phyloP scores from a whole-genome alignment of 2,329 filamentous ascomycete genomes.

The Rachicladosporium sp. region DNA sequence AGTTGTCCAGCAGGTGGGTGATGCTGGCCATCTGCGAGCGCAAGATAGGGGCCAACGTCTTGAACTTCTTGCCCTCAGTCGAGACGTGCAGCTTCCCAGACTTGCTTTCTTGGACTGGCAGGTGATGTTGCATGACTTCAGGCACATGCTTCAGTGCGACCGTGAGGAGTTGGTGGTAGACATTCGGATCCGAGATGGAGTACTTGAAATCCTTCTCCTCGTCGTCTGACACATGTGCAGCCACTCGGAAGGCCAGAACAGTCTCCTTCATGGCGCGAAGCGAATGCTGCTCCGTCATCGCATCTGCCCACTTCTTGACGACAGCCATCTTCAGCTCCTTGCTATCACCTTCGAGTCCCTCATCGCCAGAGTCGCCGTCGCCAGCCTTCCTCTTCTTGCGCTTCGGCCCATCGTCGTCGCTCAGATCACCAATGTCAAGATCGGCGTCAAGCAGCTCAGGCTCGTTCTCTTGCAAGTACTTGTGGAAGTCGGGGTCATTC shows the following conservation, averaged over 20 bases:
- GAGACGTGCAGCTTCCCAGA: conserved; percentile 66
- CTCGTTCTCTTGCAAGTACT: conserved; percentile 92
- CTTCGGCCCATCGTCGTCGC: conserved; percentile 51
- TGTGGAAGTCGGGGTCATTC: conserved; percentile 97
- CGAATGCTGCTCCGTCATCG: conserved; percentile 72
- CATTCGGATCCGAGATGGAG: conserved; percentile 76
- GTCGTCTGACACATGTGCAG: conserved; percentile 77
- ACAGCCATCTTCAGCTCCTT: conserved; percentile 68
- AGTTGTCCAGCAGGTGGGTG: conserved; percentile 70
- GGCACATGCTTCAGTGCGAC: conserved; percentile 77
- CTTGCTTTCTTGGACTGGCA: conserved; percentile 79
- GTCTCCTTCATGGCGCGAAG: conserved; percentile 76
- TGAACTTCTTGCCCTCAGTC: conserved; percentile 90
- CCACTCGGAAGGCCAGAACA: conserved; percentile 84
- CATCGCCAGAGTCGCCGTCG: conserved; percentile 33
- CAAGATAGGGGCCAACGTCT: conserved; percentile 74
- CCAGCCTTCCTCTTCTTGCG: conserved; percentile 48
- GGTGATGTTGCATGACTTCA: conserved; percentile 73
- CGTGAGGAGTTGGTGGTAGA: conserved; percentile 83
- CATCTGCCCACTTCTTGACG: conserved; percentile 71
- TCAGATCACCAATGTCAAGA: conserved; percentile 67
- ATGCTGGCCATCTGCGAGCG: conserved; percentile 83
- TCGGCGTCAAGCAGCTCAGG: conserved; percentile 77
- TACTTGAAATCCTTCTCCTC: conserved; percentile 61
- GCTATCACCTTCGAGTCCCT: conserved; percentile 35